Evolutionary conservation across 352 stramenopile genomes (phyloP).

Genomic region (Pythium oligandrum): DNA sequence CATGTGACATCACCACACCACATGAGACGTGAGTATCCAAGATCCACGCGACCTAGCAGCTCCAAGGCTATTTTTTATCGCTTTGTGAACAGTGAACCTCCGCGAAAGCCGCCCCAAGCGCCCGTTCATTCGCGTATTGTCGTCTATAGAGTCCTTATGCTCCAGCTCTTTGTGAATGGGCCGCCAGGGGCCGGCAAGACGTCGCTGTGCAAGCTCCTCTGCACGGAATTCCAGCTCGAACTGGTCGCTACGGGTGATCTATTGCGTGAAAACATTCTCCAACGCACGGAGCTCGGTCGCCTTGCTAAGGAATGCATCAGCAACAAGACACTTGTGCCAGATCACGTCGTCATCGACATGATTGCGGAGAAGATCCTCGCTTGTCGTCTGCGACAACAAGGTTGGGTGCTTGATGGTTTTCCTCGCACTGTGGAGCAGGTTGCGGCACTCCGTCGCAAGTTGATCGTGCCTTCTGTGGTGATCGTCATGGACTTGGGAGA

Average conservation of each 20-base stretch:
- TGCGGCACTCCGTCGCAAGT: conserved; percentile 32
- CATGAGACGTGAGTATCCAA: too few relatives aligned
- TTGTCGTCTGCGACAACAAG: conserved; percentile 25
- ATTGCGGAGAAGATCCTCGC: conserved; percentile 49
- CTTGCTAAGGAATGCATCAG: conserved; percentile 66
- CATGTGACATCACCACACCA: too few relatives aligned
- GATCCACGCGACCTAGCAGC: too few relatives aligned
- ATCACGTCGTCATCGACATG: conserved; percentile 77
- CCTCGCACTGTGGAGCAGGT: conserved; percentile 61
- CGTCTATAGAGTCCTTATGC: conserved; percentile 26
- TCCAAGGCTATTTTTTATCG: too few relatives aligned
- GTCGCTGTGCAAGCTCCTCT: conserved; percentile 54
- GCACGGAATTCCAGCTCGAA: conserved; percentile 49
- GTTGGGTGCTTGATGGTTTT: conserved; percentile 75
- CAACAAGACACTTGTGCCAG: conserved; percentile 56
- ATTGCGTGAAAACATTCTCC: conserved; percentile 65
- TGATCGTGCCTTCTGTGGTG: conserved; percentile 47
- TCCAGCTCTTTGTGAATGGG: conserved; percentile 69
- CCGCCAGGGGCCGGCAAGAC: conserved; percentile 66
- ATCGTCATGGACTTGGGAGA: conserved; percentile 53
- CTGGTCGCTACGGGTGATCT: conserved; percentile 63
- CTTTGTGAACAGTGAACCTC: too few relatives aligned
- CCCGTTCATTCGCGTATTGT: neutral
- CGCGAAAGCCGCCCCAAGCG: too few relatives aligned
- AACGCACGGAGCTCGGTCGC: conserved; percentile 41